A percentile compares a stretch with the other conserved stretches of the same genome.
Conservation (phyloP, 2,329 filamentous ascomycete species). For the Cladophialophora psammophila region DNA sequence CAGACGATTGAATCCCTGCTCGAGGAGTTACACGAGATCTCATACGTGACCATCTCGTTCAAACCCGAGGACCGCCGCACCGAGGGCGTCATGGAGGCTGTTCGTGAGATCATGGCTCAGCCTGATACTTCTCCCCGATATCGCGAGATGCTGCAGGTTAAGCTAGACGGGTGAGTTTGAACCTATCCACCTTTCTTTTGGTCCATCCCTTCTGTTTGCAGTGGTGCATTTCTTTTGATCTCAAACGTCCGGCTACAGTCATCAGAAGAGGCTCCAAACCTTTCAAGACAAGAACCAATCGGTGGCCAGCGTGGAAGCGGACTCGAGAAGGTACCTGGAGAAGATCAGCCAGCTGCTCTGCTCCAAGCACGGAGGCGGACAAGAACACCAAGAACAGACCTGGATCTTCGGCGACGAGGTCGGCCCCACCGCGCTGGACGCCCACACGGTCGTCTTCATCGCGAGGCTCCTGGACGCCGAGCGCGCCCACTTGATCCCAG, state of each 20-base stretch:
- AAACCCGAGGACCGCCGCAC: conserved; percentile 21
- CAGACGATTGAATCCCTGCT: conserved; percentile 18
- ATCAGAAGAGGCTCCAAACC: neutral
- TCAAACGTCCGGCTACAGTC: neutral
- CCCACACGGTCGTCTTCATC: conserved; percentile 24
- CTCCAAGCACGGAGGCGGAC: neutral
- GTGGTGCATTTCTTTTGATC: neutral
- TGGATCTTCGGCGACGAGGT: conserved; percentile 25
- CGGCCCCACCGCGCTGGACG: conserved; percentile 28
- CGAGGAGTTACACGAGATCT: conserved; percentile 24
- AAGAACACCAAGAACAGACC: neutral
- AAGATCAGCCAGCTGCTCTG: conserved; percentile 10
- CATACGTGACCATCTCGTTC: conserved; percentile 27
- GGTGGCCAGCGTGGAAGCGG: conserved; percentile 10
- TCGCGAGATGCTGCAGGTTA: conserved; percentile 12
- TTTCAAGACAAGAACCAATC: conserved; percentile 6
- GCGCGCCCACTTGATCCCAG: conserved; percentile 13
- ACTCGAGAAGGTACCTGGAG: conserved; percentile 11
- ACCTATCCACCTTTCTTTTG: too few species aligned
- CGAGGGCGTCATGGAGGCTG: conserved; percentile 22
- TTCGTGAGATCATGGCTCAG: conserved; percentile 7
- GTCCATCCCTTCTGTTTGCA: neutral
- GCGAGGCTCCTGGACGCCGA: conserved; percentile 24
- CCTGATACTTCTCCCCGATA: conserved; percentile 14
- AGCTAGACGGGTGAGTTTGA: conserved; percentile 13